Evolutionary conservation across 768 basidiomycete species (phyloP), one percentile per base, ranked within the genome.

Genomic region (Termitomyces sp.): DNA sequence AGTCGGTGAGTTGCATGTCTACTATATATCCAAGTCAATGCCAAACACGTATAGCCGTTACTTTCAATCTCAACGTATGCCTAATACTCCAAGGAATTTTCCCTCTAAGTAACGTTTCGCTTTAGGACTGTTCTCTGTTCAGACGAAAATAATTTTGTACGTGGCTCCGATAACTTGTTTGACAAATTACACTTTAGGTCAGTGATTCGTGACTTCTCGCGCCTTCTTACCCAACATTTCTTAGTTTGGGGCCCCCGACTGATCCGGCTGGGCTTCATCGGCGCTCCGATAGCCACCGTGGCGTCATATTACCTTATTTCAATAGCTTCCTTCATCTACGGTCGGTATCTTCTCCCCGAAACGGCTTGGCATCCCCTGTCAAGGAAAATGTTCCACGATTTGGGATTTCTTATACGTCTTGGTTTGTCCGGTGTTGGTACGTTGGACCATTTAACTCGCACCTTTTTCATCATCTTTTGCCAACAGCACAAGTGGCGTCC

Each of bases 281-380:
- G 95, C 11, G 95, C 95, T 4, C 95, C 96, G 0, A 76, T 98
- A 16, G 89, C 95, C 0, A 92, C 93, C 2, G 84, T 87, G 0
- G 78, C 93, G 48, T 89, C 89, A 17, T 90, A 92, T 74, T 95
- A 93, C 69, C 75, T 95, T 21, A 85, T 93, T 44, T 75, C 84
- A 0, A 54, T 82, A 37, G 64, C 77, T 42, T 89, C 83, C 2
- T 72, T 89, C 50, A 53, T 79, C 38, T 90, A 89, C 58, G 89
- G 82, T 10, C 69, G 84, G 23, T 80, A 77, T 65, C 82, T 78
- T 65, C 76, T 82, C 14, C 70, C 90, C 71, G 57, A 73, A n/a
- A 87, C 83, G 0, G 95, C 94, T 0, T 97, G 95, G 93, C 81
- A 88, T 61, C 92, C 91, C 0, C 65, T 91, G 34, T 79, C 79